Evolutionary conservation across 192 early-diverging fungal species (phyloP), one percentile per base, ranked within the genome.

Genomic region (Geranomyces variabilis): DNA sequence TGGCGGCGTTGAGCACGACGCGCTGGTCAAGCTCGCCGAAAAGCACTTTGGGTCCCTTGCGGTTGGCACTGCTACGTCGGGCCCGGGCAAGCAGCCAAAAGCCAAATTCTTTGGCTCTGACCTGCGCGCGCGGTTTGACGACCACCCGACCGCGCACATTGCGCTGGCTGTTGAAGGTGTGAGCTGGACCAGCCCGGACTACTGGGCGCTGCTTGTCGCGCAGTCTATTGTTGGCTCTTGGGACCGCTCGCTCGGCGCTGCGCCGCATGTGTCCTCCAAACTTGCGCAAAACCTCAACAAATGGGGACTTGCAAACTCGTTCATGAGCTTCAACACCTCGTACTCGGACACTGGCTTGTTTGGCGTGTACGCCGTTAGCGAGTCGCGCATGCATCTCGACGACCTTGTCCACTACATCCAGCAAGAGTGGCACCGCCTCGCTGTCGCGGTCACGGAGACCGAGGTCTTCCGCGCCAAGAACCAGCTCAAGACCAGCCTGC

Each of bases 261-360:
- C 93, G 67, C 86, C 87, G 66, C 91, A 97, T 82, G 83, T 92
- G 66, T 91, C 89, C 49, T 95, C 95, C 55, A 85, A 91, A 55
- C 84, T 99, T 68, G 93, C 96, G 49, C 84, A 89, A 77, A 84
- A 92, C 53, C 83, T 98, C 63, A 81, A 88, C 80, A 85, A 94
- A 82, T 79, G 91, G 82, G 44, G 71, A 57, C 84, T 99, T 65
- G 96, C 95, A 76, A 99, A 96, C 86, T 96, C 93, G 60, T 99
- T 96, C 90, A 94, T 96, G 93, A 92, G 95, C 59, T 99, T 99
- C 88, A 97, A 99, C 87, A 98, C 96, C 28, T 95, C 94, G 19
- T 99, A 99, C 89, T 90, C 90, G 46, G 96, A 99, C 81, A 97
- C 95, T 24, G 96, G 96, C 47, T 86, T 99, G 56, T 99, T 94